These are phyloP conservation scores for Monosporozyma unispora DNA, from an alignment of 805 yeast species.

Conservation along the genomic window DNA sequence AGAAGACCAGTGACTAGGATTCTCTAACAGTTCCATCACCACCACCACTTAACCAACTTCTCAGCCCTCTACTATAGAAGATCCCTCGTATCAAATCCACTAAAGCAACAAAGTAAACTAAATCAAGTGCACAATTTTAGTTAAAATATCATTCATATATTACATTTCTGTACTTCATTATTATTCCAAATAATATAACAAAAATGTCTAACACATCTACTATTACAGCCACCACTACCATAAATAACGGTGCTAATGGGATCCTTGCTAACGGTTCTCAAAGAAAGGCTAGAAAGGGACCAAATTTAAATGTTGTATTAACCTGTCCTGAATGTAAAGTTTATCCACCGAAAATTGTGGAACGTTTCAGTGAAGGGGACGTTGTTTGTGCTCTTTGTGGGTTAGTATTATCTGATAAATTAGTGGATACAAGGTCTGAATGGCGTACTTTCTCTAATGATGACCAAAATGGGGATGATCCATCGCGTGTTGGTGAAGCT, in stretches of 20 bases:
- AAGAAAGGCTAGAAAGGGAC: slow-evolving; percentile 38
- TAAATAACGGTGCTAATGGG: not conserved
- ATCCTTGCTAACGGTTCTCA: not conserved
- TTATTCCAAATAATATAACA: not conserved
- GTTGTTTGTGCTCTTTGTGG: slow-evolving; percentile 98
- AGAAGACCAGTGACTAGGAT: not conserved
- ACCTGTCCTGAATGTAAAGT: slow-evolving; percentile 95
- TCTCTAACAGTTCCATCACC: not conserved
- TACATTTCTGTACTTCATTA: not conserved
- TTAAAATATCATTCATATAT: too few relatives aligned
- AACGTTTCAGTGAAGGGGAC: slow-evolving; percentile 94
- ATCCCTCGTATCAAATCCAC: not conserved
- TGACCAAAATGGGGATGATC: slow-evolving; percentile 97
- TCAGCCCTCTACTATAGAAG: not conserved
- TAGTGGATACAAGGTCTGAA: slow-evolving; percentile 92
- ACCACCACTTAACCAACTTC: not conserved
- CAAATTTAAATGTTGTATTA: slow-evolving; percentile 78
- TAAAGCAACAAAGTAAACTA: not conserved
- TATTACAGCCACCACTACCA: not conserved
- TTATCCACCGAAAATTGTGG: slow-evolving; percentile 90
- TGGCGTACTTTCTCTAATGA: slow-evolving; percentile 98
- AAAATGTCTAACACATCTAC: not conserved
- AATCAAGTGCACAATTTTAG: not conserved
- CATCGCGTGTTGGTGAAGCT: slow-evolving; percentile 98
- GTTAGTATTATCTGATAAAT: slow-evolving; percentile 78